Evolutionary conservation across 73 alveolate genomes (phyloP).

Genomic region (Tetrahymena borealis): DNA sequence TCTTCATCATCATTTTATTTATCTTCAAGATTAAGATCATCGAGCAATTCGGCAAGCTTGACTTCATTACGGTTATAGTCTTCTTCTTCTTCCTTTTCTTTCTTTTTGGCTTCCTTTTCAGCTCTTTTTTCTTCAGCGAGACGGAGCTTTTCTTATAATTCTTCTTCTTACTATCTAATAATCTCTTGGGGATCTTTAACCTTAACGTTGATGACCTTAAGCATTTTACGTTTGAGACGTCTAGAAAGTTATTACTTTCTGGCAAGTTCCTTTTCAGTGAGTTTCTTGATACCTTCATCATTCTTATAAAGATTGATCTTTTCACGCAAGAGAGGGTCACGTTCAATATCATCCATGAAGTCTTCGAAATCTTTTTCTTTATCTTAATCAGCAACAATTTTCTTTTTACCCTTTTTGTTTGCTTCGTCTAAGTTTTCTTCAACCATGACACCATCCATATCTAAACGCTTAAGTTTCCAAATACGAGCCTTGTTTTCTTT

Average conservation of each 20-base stretch:
- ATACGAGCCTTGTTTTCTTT: slow-evolving; percentile 25
- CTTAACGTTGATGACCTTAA: not conserved
- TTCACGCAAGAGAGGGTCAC: slow-evolving; percentile 32
- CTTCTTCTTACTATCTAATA: not conserved
- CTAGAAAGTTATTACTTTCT: not conserved
- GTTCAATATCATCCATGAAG: slow-evolving; percentile 39
- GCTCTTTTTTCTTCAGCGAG: not conserved
- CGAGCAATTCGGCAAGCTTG: slow-evolving; percentile 32
- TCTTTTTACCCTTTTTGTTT: not conserved
- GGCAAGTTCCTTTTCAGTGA: not conserved
- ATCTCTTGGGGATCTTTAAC: not conserved
- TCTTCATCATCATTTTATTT: slow-evolving; percentile 18
- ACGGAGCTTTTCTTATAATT: slow-evolving; percentile 8
- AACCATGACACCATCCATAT: slow-evolving; percentile 23
- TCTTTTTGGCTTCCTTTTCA: slow-evolving; percentile 3
- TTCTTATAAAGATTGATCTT: slow-evolving; percentile 34
- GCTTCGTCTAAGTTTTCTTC: slow-evolving; percentile 34
- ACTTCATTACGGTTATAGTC: slow-evolving; percentile 31
- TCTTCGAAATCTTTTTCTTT: slow-evolving; percentile 38
- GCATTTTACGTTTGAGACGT: not conserved
- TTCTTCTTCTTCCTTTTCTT: slow-evolving; percentile 22
- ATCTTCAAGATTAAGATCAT: slow-evolving; percentile 30
- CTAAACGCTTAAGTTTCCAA: slow-evolving; percentile 29
- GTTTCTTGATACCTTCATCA: slow-evolving; percentile 21
- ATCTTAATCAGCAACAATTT: slow-evolving; percentile 28